Base-by-base conservation (phyloP, 805 yeast species). In the Yamadazyma insecticola region DNA sequence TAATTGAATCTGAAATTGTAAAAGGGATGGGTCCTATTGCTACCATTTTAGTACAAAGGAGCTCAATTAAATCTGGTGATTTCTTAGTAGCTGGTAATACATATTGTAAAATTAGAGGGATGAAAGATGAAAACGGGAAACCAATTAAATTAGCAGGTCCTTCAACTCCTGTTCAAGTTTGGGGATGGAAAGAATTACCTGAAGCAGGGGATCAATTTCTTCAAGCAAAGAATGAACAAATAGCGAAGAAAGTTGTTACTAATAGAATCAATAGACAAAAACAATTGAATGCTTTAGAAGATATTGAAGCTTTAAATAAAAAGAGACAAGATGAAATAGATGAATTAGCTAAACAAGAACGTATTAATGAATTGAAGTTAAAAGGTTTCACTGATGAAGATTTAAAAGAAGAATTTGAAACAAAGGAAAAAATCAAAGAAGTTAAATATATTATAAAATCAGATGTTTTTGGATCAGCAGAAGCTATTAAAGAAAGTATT, bases 151-250 rank as follows among this genome's bases (percentile, higher is more conserved):
- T 54, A 18, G 97, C 95, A 0, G 74, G 76, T 1, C 97, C 98
- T 0, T 81, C 96, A 0, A 79, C 83, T 6, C 96, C 97, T 0
- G 94, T 86, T 1, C 95, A 87, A 47, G 68, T 92, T 6, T 72
- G 85, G 52, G 98, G 98, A 1, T 92, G 98, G 98, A 88, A 83
- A 51, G 89, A 78, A 21, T 60, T 89, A 22, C 97, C 97, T 0
- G 84, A 76, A 31, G 92, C 95, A 8, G 98, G 98, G 7, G 96
- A 87, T 40, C 75, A 75, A 41, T 77, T 85, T 1, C 51, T 90
- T 4, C 81, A 87, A 51, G 94, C 92, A 9, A 73, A 74, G 39
- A 75, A 60, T 46, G 97, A 89, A 51, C 64, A 74, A 10, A 55
- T 67, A 21, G 96, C 95, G 6, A 87, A 86, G 47, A 75, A 77